Percentiles rank a stretch among this genome's conserved stretches.
phyloP scores from a whole-genome alignment of 352 stramenopile genomes.

The Phytophthora capsici region DNA sequence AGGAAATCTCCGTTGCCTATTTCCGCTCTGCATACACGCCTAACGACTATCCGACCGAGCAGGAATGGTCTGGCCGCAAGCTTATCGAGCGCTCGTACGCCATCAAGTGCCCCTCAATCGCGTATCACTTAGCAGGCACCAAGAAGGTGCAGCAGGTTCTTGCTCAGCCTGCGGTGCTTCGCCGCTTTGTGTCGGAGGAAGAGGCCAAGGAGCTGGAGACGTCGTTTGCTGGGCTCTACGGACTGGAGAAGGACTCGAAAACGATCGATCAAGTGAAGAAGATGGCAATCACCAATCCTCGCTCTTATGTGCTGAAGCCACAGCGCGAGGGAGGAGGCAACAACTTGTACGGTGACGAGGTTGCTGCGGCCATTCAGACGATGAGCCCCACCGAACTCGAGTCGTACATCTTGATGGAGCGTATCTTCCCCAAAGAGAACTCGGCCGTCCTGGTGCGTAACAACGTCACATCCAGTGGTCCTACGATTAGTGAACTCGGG shows the following conservation, averaged over 20 bases:
- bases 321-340: slow-evolving; percentile 98
- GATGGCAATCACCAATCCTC: slow-evolving; percentile 66
- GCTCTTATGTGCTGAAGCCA: slow-evolving; percentile 96
- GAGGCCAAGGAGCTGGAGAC: slow-evolving; percentile 79
- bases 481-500: slow-evolving; percentile 95
- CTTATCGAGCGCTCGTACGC: slow-evolving; percentile 91
- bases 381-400: slow-evolving; percentile 79
- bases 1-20: slow-evolving; percentile 95
- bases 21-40: slow-evolving; percentile 97
- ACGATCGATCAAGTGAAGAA: slow-evolving; percentile 76
- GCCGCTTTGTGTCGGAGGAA: slow-evolving; percentile 88
- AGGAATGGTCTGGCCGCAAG: slow-evolving; percentile 91
- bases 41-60: slow-evolving; percentile 92
- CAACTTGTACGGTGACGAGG: slow-evolving; percentile 96
- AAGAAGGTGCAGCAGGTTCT: slow-evolving; percentile 99
- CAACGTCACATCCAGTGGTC: slow-evolving; percentile 69
- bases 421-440: slow-evolving; percentile 93
- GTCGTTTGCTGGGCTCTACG: slow-evolving; percentile 96
- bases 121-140: slow-evolving; percentile 97
- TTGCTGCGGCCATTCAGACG: slow-evolving; percentile 85
- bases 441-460: slow-evolving; percentile 83
- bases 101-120: slow-evolving; percentile 96
- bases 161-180: slow-evolving; percentile 79
- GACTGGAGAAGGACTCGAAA: slow-evolving; percentile 86
- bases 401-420: slow-evolving; percentile 97